These are phyloP conservation scores for Martiniozyma asiatica DNA, from an alignment of 1,139 yeast species.

Conservation along the genomic window DNA sequence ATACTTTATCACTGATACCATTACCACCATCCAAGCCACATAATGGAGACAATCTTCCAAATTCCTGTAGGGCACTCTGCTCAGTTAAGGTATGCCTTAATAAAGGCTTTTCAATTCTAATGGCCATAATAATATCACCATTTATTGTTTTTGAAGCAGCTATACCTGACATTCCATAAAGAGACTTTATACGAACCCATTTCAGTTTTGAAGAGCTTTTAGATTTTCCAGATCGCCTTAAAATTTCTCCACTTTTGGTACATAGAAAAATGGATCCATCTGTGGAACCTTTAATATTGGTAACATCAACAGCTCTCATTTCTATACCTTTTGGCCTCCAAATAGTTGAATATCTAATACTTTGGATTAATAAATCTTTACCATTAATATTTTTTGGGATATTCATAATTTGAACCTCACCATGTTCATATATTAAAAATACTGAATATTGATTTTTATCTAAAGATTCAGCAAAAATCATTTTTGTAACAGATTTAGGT, in stretches of 20 bases:
- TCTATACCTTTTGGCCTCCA: conserved; percentile 12
- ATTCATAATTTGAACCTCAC: conserved; percentile 7
- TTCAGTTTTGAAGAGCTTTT: conserved; percentile 7
- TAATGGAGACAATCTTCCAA: conserved; percentile 39
- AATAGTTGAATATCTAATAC: conserved; percentile 6
- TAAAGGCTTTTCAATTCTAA: conserved; percentile 50
- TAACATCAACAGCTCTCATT: conserved; percentile 11
- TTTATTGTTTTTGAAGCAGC: background rate
- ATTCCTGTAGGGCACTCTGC: conserved; percentile 35
- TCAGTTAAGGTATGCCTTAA: conserved; percentile 37
- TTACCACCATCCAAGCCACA: conserved; percentile 10
- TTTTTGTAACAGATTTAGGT: conserved; percentile 8
- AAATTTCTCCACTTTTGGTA: conserved; percentile 10
- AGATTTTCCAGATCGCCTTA: background rate
- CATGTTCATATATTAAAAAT: conserved; percentile 7
- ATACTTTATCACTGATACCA: too few relatives aligned
- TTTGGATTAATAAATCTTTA: conserved; percentile 7
- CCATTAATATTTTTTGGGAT: conserved; percentile 6
- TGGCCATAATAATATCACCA: conserved; percentile 2
- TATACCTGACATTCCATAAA: conserved; percentile 1
- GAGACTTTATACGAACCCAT: conserved; percentile 9
- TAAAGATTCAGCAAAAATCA: conserved; percentile 4
- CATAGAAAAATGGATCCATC: conserved; percentile 7
- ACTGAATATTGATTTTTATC: conserved; percentile 3
- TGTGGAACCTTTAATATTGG: conserved; percentile 1